phyloP scores from a whole-genome alignment of 305 asterid species.

The Euphrasia arctica region DNA sequence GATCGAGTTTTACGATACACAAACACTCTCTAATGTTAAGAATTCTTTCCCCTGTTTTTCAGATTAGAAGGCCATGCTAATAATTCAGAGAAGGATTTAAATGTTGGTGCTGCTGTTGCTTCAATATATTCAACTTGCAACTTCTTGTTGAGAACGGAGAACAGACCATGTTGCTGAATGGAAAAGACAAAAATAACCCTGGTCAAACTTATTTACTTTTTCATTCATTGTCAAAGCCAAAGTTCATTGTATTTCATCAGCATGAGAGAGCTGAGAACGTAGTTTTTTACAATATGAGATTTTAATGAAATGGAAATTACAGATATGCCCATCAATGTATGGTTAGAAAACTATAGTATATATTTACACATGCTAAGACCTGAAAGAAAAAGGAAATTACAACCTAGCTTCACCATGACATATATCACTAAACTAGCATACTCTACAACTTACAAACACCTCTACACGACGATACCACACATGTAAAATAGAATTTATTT shows the following conservation, averaged over 20 bases:
- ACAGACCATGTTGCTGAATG: background rate
- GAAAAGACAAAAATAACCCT: too few species aligned
- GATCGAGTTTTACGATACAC: too few species aligned
- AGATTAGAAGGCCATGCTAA: background rate
- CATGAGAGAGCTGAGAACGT: too few species aligned
- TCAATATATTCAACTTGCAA: slow-evolving; percentile 9
- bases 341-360: background rate
- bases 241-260: too few species aligned
- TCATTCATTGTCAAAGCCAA: too few species aligned
- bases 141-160: background rate
- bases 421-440: slow-evolving; percentile 1
- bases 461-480: slow-evolving; percentile 6
- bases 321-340: too few species aligned
- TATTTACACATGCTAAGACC: slow-evolving; percentile 19
- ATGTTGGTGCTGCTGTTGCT: background rate
- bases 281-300: too few species aligned
- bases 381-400: background rate
- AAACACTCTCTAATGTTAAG: too few species aligned
- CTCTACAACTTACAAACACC: slow-evolving; percentile 7
- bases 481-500: background rate
- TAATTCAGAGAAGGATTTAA: background rate
- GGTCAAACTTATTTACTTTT: too few species aligned
- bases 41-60: too few species aligned
- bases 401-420: slow-evolving; percentile 7
- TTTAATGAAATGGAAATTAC: too few species aligned